These are phyloP conservation scores for Graphilbum sp. DNA, from an alignment of 2,329 filamentous ascomycete species.

Conservation along the genomic window DNA sequence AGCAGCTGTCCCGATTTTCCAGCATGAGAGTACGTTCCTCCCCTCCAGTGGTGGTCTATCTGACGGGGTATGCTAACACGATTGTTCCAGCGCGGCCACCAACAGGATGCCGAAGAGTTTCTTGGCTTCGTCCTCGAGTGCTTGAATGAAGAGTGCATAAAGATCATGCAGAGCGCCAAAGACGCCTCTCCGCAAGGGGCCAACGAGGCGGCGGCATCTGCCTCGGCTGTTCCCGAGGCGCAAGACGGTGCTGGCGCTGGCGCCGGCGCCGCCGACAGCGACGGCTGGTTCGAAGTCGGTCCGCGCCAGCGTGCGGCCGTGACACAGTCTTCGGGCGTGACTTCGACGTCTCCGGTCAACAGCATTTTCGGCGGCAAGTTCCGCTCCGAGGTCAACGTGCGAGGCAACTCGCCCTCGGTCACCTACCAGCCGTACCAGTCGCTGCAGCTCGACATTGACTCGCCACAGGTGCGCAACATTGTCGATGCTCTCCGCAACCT, in stretches of 20 bases:
- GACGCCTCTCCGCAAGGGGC: neutral
- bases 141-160: slow-evolving; percentile 79
- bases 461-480: slow-evolving; percentile 75
- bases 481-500: slow-evolving; percentile 76
- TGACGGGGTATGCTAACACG: neutral
- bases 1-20: slow-evolving; percentile 70
- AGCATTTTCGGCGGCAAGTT: slow-evolving; percentile 90
- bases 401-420: slow-evolving; percentile 77
- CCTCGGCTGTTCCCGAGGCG: slow-evolving; percentile 29
- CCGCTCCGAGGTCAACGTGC: slow-evolving; percentile 74
- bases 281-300: slow-evolving; percentile 90
- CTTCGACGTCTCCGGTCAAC: slow-evolving; percentile 63
- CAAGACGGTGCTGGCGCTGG: slow-evolving; percentile 12
- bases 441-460: slow-evolving; percentile 84
- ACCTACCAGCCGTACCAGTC: slow-evolving; percentile 90
- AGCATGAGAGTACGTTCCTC: slow-evolving; percentile 79
- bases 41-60: neutral
- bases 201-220: slow-evolving; percentile 25
- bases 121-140: slow-evolving; percentile 83
- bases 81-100: slow-evolving; percentile 89
- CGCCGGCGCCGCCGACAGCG: slow-evolving; percentile 12
- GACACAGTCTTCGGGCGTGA: slow-evolving; percentile 68
- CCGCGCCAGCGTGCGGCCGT: slow-evolving; percentile 76
- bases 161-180: slow-evolving; percentile 43
- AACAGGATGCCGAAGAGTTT: slow-evolving; percentile 97